Base-by-base conservation (phyloP, 2,329 filamentous ascomycete genomes). In the Aspergillus uvarum region DNA sequence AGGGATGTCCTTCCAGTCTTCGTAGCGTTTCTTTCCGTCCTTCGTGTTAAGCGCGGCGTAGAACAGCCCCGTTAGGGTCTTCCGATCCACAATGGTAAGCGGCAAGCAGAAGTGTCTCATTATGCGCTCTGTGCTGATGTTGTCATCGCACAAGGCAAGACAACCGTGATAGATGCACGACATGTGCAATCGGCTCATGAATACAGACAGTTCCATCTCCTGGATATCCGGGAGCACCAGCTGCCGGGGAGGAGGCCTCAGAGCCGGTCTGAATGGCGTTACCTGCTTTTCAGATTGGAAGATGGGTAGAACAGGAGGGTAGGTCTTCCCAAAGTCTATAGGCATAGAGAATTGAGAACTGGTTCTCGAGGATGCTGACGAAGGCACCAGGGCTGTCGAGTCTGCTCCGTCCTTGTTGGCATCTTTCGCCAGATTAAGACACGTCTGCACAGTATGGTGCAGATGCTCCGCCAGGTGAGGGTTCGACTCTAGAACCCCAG, bases 1-100 rank as follows among this genome's bases (percentile, higher is more conserved):
- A 2, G 67, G 67, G 11, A 70, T 56, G n/a, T 64, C 60, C 8
- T 63, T 61, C 64, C 67, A 68, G 52, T 62, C 62, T 10, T 67
- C 62, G 5, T 68, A 31, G 19, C 50, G 56, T 22, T 56, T 64
- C 19, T 59, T 62, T 16, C 51, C 64, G 6, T 66, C 49, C 31
- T 62, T 61, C 7, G 62, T 63, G 38, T 66, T 58, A 10, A 68
- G 16, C 26, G 59, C 60, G 8, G 63, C 62, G 47, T 67, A 62
- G 14, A 68, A 68, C 22, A 59, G 66, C 29, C 62, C 59, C 2
- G 60, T 51, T 2, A 68, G 48, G 14, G 59, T 54, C 0, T 60
- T 59, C 1, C 67, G 59, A 3, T 63, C 62, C 65, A 70, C 67
- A 2, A 68, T 54, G 7, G 50, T 63, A 3, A 70, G 56, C 3